Conservation (phyloP, 1,284 basidiomycete genomes). For the Trametes pubescens region DNA sequence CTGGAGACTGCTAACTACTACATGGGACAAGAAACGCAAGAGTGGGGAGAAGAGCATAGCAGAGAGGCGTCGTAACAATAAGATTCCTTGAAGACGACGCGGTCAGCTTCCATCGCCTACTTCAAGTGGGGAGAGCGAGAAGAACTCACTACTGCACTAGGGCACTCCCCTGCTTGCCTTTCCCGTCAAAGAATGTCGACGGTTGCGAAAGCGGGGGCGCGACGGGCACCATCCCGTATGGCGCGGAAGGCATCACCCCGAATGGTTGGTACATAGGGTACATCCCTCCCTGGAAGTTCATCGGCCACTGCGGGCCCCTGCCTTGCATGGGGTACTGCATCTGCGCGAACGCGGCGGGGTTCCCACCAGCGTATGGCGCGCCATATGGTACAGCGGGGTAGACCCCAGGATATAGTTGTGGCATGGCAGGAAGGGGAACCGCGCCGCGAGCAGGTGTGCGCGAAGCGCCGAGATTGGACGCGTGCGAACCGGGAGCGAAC, state of each 20-base stretch:
- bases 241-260: constrained; percentile 26
- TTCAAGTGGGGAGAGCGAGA: too few relatives aligned
- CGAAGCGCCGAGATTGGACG: constrained; percentile 16
- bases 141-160: constrained; percentile 22
- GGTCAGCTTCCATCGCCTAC: neutral
- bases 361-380: constrained; percentile 11
- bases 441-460: constrained; percentile 16
- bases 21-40: constrained; percentile 21
- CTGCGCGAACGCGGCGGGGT: constrained; percentile 25
- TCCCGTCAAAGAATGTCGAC: constrained; percentile 26
- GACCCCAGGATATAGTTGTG: constrained; percentile 18
- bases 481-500: constrained; percentile 25
- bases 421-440: constrained; percentile 18
- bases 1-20: constrained; percentile 28
- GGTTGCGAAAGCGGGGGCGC: constrained; percentile 24
- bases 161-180: constrained; percentile 27
- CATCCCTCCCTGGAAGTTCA: constrained; percentile 30
- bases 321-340: constrained; percentile 25
- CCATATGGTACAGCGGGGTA: constrained; percentile 19
- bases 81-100: neutral
- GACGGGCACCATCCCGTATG: constrained; percentile 30
- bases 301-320: constrained; percentile 26
- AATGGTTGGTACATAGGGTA: constrained; percentile 33
- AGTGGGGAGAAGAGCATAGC: neutral
- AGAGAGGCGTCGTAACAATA: neutral